Evolutionary conservation across 768 basidiomycete species (phyloP).

Genomic region (Leccinum disarticulatum): DNA sequence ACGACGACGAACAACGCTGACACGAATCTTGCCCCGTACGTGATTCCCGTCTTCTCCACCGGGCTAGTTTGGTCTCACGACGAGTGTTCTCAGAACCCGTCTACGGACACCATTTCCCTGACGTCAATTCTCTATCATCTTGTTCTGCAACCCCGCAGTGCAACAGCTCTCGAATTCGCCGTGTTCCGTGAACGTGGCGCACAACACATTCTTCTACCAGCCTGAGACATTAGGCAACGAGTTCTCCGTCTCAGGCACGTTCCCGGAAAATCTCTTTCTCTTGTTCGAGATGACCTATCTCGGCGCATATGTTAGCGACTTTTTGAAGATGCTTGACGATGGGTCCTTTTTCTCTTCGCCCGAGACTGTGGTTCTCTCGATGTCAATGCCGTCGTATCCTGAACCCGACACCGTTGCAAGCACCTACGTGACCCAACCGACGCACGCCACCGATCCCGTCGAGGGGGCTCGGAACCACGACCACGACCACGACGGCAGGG

Average conservation of each 20-base stretch:
- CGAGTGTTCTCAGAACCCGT: constrained; percentile 19
- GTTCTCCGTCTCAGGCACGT: constrained; percentile 68
- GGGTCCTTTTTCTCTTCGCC: constrained; percentile 69
- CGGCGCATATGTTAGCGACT: not conserved
- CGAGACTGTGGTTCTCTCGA: constrained; percentile 46
- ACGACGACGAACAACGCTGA: constrained; percentile 28
- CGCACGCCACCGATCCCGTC: constrained; percentile 20
- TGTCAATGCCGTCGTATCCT: constrained; percentile 29
- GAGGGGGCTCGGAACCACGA: constrained; percentile 7
- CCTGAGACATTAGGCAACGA: constrained; percentile 78
- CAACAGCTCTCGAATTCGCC: constrained; percentile 37
- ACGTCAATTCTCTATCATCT: no score
- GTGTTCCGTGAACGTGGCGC: constrained; percentile 55
- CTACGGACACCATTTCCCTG: constrained; percentile 10
- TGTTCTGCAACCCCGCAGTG: constrained; percentile 6
- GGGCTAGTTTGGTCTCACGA: not conserved
- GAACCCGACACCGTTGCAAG: constrained; percentile 11
- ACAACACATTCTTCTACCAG: constrained; percentile 62
- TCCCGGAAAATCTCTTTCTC: not conserved
- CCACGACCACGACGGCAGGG: constrained; percentile 15
- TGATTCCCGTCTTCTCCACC: not conserved
- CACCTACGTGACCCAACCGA: constrained; percentile 19
- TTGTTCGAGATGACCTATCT: not conserved
- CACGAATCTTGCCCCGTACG: constrained; percentile 31
- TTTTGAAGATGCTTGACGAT: constrained; percentile 57